phyloP scores from a whole-genome alignment of 148 eudicot genomes.

The Rhododendron ovatum region DNA sequence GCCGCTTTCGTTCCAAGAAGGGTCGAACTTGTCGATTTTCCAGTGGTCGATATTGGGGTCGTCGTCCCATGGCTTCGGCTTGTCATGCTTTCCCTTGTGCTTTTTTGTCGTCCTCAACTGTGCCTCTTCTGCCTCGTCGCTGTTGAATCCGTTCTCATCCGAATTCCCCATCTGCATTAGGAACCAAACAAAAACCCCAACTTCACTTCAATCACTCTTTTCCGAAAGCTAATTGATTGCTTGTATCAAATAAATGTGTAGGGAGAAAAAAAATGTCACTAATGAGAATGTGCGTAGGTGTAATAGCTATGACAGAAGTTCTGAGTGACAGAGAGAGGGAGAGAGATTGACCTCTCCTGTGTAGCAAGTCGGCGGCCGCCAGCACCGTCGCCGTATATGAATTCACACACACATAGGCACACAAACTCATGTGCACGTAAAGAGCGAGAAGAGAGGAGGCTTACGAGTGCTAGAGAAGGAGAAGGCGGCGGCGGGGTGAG shows the following conservation, averaged over 20 bases:
- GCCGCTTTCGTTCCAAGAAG: constrained; percentile 69
- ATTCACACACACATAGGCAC: too few species aligned
- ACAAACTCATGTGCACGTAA: too few species aligned
- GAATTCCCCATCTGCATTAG: neutral
- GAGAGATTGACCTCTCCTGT: neutral
- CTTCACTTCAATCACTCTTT: neutral
- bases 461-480: neutral
- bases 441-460: neutral
- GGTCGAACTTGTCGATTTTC: constrained; percentile 84
- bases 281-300: neutral
- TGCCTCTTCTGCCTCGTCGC: neutral
- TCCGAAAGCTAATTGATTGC: neutral
- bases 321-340: neutral
- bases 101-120: neutral
- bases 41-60: constrained; percentile 60
- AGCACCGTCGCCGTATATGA: neutral
- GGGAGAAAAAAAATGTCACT: too few species aligned
- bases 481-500: neutral
- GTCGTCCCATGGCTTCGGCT: constrained; percentile 1
- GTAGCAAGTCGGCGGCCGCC: neutral
- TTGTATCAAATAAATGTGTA: neutral
- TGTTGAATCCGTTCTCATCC: neutral
- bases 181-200: neutral
- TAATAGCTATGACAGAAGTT: neutral
- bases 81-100: constrained; percentile 3